These are phyloP conservation scores for thale cress (Arabidopsis thaliana) DNA, from an alignment of 345 rosid species.

Conservation along the genomic window TAIR10.1 NC_003070.9:10087501-10088000, in stretches of 20 bases:
- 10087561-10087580: slow-evolving; percentile 72
- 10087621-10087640: slow-evolving; percentile 61
- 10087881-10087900: slow-evolving; percentile 40
- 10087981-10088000: slow-evolving; percentile 27
- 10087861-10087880: background rate
- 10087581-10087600: slow-evolving; percentile 68
- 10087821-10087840: background rate
- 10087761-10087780: slow-evolving; percentile 61
- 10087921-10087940: slow-evolving; percentile 38
- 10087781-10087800: slow-evolving; percentile 55
- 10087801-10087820: slow-evolving; percentile 25
- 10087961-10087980: slow-evolving; percentile 53
- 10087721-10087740: slow-evolving; percentile 69
- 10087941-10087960: slow-evolving; percentile 46
- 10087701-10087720: slow-evolving; percentile 54
- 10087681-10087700: slow-evolving; percentile 68
- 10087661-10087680: slow-evolving; percentile 80
- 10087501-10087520: slow-evolving; percentile 76
- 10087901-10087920: background rate
- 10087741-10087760: slow-evolving; percentile 72
- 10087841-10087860: slow-evolving; percentile 10
- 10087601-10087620: slow-evolving; percentile 67
- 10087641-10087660: slow-evolving; percentile 63
- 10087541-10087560: slow-evolving; percentile 58
- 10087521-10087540: slow-evolving; percentile 58